phyloP scores from a whole-genome alignment of 2,329 filamentous ascomycete species.

The Neopestalotiopsis rosae region DNA sequence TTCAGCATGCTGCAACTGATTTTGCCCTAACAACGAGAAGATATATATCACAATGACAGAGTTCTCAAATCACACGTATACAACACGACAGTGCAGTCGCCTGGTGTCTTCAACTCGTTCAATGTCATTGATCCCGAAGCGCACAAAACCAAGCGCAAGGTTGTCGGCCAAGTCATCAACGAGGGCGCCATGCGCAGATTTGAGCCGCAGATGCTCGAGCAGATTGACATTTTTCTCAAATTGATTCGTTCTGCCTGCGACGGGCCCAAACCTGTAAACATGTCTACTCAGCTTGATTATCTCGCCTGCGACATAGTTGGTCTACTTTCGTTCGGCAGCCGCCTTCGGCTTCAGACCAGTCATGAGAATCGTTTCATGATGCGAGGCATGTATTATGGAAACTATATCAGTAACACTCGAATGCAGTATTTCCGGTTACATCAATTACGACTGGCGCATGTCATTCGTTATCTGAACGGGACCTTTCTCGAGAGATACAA shows the following conservation, averaged over 20 bases:
- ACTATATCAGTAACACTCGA: not conserved
- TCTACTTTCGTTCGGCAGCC: slow-evolving; percentile 27
- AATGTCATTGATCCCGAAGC: slow-evolving; percentile 11
- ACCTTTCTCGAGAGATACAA: not conserved
- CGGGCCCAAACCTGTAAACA: slow-evolving; percentile 22
- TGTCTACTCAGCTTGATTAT: slow-evolving; percentile 20
- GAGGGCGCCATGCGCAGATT: slow-evolving; percentile 13
- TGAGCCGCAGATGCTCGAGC: slow-evolving; percentile 5
- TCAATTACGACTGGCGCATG: not conserved
- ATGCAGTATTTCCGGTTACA: not conserved
- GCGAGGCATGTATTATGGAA: not conserved
- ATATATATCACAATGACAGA: slow-evolving; percentile 28
- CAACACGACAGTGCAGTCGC: slow-evolving; percentile 19
- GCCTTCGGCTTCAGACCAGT: slow-evolving; percentile 25
- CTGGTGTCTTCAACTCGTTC: slow-evolving; percentile 21
- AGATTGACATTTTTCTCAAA: slow-evolving; percentile 16
- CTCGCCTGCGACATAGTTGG: slow-evolving; percentile 27
- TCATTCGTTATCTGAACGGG: not conserved
- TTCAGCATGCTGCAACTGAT: too few relatives aligned
- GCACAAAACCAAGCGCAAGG: slow-evolving; percentile 11
- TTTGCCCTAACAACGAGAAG: slow-evolving; percentile 6
- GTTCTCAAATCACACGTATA: slow-evolving; percentile 27
- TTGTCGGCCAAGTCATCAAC: slow-evolving; percentile 13
- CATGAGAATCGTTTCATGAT: slow-evolving; percentile 19
- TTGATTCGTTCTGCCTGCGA: slow-evolving; percentile 15